phyloP scores from a whole-genome alignment of 192 early-diverging fungal genomes.

The Rhizoclosmatium globosum region DNA sequence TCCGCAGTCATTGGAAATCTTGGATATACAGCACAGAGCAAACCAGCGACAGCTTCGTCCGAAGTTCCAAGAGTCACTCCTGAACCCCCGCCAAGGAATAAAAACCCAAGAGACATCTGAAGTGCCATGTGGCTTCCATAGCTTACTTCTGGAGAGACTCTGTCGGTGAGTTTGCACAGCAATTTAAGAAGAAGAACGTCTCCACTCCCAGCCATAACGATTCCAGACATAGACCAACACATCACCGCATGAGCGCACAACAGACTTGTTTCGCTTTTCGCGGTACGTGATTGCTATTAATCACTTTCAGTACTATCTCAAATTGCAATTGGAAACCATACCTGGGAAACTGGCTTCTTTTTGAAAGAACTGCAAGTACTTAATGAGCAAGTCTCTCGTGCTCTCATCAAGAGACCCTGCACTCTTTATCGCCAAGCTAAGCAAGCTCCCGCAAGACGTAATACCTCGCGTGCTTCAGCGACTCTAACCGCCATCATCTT shows the following conservation, averaged over 20 bases:
- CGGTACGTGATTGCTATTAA: conserved; percentile 60
- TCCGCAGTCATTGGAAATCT: conserved; percentile 59
- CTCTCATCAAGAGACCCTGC: conserved; percentile 60
- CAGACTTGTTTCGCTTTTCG: conserved; percentile 68
- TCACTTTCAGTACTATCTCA: neutral
- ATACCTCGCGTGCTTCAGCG: conserved; percentile 68
- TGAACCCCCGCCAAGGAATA: conserved; percentile 80
- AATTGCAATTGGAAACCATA: neutral
- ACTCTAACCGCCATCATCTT: conserved; percentile 42
- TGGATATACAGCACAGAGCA: conserved; percentile 76
- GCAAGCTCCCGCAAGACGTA: conserved; percentile 73
- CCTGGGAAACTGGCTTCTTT: conserved; percentile 43
- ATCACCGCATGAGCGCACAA: conserved; percentile 74
- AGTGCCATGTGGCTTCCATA: conserved; percentile 80
- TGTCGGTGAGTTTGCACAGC: conserved; percentile 63
- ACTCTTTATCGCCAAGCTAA: conserved; percentile 74
- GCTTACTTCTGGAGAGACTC: conserved; percentile 53
- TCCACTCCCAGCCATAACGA: conserved; percentile 87
- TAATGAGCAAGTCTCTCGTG: conserved; percentile 60
- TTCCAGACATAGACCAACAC: conserved; percentile 66
- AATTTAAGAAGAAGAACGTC: conserved; percentile 67
- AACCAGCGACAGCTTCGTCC: conserved; percentile 69
- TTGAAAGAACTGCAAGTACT: conserved; percentile 62
- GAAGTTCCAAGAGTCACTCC: conserved; percentile 67
- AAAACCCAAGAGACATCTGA: conserved; percentile 79